A percentile compares a stretch with the other conserved stretches of the same genome.
phyloP scores from a whole-genome alignment of 345 rosid species.

The Eucalyptus erythrocorys region DNA sequence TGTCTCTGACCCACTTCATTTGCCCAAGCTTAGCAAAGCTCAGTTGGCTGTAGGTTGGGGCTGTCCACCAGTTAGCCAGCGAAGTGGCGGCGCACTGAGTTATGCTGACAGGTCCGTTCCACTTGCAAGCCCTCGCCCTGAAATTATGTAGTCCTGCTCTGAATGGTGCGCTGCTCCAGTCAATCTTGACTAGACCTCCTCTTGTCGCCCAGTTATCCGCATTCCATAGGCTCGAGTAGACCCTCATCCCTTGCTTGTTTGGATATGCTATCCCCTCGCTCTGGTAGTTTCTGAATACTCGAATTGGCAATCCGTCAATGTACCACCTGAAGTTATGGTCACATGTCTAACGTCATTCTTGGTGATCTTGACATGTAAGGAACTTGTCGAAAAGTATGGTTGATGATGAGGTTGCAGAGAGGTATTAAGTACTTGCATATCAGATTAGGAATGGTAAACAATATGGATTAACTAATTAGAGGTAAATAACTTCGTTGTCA shows the following conservation, averaged over 20 bases:
- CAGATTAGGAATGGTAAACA: not conserved
- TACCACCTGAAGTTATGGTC: conserved; percentile 10
- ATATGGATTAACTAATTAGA: not conserved
- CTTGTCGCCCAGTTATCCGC: conserved; percentile 74
- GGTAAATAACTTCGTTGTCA: not conserved
- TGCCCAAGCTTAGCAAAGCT: conserved; percentile 19
- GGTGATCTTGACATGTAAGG: not conserved
- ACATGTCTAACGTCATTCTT: not conserved
- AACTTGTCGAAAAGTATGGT: not conserved
- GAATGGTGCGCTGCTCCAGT: conserved; percentile 53
- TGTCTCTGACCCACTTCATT: conserved; percentile 38
- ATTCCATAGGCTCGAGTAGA: conserved; percentile 56
- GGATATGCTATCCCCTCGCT: conserved; percentile 44
- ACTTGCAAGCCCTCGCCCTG: conserved; percentile 49
- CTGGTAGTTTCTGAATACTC: conserved; percentile 19
- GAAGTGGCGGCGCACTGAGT: conserved; percentile 22
- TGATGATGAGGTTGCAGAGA: not conserved
- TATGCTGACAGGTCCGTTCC: conserved; percentile 44
- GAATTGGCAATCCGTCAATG: conserved; percentile 12
- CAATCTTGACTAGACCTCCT: conserved; percentile 58
- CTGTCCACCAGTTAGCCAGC: conserved; percentile 51
- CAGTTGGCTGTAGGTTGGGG: conserved; percentile 29
- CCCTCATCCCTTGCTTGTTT: conserved; percentile 65
- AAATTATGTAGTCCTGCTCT: conserved; percentile 31
- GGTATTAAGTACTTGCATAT: not conserved